These are phyloP conservation scores for Emergomyces orientalis DNA, from an alignment of 2,329 filamentous ascomycete species.

Conservation along the genomic window DNA sequence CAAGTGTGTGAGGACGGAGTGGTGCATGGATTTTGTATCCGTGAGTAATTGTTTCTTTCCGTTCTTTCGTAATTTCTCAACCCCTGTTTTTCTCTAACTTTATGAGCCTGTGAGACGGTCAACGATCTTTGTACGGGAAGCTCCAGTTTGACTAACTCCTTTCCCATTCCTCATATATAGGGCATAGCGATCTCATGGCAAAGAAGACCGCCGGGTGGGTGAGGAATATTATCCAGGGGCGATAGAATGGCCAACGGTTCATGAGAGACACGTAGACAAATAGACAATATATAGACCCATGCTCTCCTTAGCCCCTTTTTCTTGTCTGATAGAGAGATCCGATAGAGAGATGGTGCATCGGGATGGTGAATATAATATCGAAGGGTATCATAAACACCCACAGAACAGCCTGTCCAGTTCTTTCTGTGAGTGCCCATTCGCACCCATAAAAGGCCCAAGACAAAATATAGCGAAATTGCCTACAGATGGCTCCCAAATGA, in stretches of 20 bases:
- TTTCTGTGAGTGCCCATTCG: not conserved
- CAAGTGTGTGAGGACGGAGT: slow-evolving; percentile 46
- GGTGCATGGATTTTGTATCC: slow-evolving; percentile 52
- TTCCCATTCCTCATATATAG: slow-evolving; percentile 16
- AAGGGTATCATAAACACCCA: not conserved
- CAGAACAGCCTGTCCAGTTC: not conserved
- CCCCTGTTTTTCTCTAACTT: not conserved
- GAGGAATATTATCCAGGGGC: slow-evolving; percentile 28
- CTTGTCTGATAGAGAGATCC: not conserved
- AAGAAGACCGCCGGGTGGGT: slow-evolving; percentile 43
- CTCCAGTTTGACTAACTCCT: not conserved
- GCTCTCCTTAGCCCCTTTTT: slow-evolving; percentile 9
- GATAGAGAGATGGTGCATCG: not conserved
- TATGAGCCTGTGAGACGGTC: not conserved
- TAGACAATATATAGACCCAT: not conserved
- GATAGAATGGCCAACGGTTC: not conserved
- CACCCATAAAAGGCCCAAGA: not conserved
- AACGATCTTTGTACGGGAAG: not conserved
- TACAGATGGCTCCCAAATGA: slow-evolving; percentile 14
- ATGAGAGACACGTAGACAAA: slow-evolving; percentile 2
- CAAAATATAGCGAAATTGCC: not conserved
- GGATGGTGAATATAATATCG: not conserved
- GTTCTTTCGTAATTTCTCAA: not conserved
- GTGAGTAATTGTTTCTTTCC: slow-evolving; percentile 26
- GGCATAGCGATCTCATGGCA: slow-evolving; percentile 42